A percentile compares a stretch with the other conserved stretches of the same genome.
phyloP scores from a whole-genome alignment of 73 alveolate genomes.

The Effrenium voratum region DNA sequence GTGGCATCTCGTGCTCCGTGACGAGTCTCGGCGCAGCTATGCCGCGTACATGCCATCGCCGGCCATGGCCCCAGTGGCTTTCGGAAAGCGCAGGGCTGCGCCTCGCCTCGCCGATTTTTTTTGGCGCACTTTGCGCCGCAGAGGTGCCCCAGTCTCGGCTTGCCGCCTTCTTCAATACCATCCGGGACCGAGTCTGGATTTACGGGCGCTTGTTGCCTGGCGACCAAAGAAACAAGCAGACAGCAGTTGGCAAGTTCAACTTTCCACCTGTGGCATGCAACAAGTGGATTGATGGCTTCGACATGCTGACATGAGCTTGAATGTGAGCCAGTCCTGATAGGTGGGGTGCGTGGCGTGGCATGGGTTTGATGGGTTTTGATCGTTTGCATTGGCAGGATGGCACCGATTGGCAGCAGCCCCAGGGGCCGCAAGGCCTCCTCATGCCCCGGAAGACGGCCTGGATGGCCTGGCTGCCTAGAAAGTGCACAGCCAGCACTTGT shows the following conservation, averaged over 20 bases:
- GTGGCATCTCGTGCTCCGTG: conserved; percentile 64
- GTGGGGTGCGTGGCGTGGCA: too few species aligned
- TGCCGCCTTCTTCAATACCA: conserved; percentile 42
- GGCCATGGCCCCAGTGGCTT: not conserved
- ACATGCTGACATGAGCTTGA: not conserved
- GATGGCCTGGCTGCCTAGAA: conserved; percentile 73
- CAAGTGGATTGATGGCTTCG: not conserved
- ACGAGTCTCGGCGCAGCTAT: conserved; percentile 85
- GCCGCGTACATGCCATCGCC: conserved; percentile 85
- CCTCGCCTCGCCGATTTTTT: not conserved
- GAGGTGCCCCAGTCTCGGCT: conserved; percentile 68
- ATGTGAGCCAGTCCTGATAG: not conserved
- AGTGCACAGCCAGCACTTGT: too few species aligned
- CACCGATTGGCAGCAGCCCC: conserved; percentile 84
- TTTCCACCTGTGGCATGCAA: not conserved
- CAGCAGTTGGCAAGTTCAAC: too few species aligned
- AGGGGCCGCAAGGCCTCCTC: conserved; percentile 67
- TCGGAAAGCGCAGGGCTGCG: not conserved
- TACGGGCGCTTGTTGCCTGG: not conserved
- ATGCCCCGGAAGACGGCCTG: conserved; percentile 81
- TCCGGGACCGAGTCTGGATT: conserved; percentile 1
- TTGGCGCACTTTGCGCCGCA: not conserved
- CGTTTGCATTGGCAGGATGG: not conserved
- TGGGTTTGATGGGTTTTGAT: not conserved
- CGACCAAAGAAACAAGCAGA: too few species aligned